These are phyloP conservation scores for Skeletonema grethae DNA, from an alignment of 108 stramenopile genomes.

Conservation along the genomic window DNA sequence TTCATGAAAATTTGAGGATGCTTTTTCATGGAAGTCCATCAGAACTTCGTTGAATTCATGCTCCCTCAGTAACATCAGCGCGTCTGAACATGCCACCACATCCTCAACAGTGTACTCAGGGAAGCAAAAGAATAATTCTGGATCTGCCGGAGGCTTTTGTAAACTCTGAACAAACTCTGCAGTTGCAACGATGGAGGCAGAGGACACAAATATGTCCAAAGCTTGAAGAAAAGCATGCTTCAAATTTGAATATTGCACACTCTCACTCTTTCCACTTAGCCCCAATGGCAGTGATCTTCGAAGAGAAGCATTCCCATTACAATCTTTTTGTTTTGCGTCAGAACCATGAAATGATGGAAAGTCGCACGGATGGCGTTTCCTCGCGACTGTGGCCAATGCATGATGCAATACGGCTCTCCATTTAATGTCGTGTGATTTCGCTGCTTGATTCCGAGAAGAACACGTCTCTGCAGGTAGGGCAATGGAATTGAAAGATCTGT, in stretches of 20 bases:
- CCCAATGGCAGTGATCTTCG: constrained; percentile 18
- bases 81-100: constrained; percentile 11
- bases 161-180: constrained; percentile 14
- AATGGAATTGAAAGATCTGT: neutral
- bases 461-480: neutral
- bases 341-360: constrained; percentile 7
- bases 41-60: constrained; percentile 6
- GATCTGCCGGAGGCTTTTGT: constrained; percentile 4
- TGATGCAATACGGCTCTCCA: constrained; percentile 27
- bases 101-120: constrained; percentile 12
- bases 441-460: neutral
- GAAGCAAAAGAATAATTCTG: constrained; percentile 12
- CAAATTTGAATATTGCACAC: constrained; percentile 3
- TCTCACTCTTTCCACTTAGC: neutral
- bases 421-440: neutral
- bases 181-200: neutral
- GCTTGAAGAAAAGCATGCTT: constrained; percentile 8
- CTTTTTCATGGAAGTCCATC: constrained; percentile 7
- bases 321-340: neutral
- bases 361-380: constrained; percentile 21
- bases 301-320: constrained; percentile 14
- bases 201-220: neutral
- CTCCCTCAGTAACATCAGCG: neutral
- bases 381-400: constrained; percentile 34
- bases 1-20: constrained; percentile 43